Conservation (phyloP, 148 eudicot species). For the Chenopodium berlandieri region DNA sequence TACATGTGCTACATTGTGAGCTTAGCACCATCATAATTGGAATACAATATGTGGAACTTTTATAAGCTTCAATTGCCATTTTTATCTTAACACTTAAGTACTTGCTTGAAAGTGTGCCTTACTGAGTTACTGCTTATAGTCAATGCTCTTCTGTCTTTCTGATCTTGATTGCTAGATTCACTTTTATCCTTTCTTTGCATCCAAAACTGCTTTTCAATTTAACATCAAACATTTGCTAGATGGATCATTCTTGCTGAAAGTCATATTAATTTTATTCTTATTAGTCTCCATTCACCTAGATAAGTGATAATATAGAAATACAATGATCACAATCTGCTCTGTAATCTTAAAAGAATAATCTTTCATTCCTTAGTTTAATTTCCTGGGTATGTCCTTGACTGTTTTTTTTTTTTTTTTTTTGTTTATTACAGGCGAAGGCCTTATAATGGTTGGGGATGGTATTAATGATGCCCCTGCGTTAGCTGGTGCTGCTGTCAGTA, state of each 20-base stretch:
- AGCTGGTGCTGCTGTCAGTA: constrained; percentile 95
- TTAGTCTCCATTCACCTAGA: not conserved
- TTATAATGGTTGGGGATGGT: constrained; percentile 98
- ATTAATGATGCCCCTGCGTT: constrained; percentile 98
- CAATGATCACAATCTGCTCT: not conserved
- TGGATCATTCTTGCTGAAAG: not conserved
- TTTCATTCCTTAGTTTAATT: not conserved
- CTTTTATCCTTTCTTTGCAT: not conserved
- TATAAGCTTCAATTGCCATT: not conserved
- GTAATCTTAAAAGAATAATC: not conserved
- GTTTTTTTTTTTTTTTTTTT: not conserved
- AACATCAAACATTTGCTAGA: not conserved
- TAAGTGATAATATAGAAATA: no score
- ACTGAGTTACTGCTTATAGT: not conserved
- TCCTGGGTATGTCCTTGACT: not conserved
- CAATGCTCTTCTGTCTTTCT: not conserved
- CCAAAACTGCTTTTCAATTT: not conserved
- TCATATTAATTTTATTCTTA: not conserved
- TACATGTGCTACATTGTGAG: not conserved
- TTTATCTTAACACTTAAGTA: not conserved
- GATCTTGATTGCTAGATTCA: not conserved
- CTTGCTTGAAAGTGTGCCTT: not conserved
- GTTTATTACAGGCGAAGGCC: constrained; percentile 62
- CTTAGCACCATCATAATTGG: not conserved
- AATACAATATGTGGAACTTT: not conserved